Conservation (phyloP, 805 yeast genomes). For the Candida berthetii region DNA sequence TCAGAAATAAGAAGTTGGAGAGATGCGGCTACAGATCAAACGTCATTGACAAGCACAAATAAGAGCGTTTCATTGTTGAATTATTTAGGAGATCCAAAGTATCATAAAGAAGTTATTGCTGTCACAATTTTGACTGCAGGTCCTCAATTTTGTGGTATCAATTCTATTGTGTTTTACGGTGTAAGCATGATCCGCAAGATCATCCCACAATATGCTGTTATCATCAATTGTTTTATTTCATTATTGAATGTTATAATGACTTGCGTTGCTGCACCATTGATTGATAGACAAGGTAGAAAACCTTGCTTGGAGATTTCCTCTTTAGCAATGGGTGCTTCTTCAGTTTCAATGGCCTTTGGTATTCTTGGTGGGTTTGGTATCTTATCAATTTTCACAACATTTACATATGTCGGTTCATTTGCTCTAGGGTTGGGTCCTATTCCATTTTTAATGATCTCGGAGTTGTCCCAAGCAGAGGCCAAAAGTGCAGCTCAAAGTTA, state of each 20-base stretch:
- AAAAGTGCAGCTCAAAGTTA: constrained; percentile 86
- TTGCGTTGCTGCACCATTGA: constrained; percentile 60
- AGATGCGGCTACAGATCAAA: constrained; percentile 16
- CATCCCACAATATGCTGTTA: constrained; percentile 65
- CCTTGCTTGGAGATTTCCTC: constrained; percentile 66
- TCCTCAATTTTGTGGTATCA: constrained; percentile 92
- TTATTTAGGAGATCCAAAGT: constrained; percentile 48
- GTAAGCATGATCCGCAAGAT: constrained; percentile 71
- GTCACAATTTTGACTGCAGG: constrained; percentile 71
- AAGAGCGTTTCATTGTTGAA: constrained; percentile 21
- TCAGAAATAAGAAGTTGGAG: constrained; percentile 11
- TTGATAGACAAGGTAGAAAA: constrained; percentile 74
- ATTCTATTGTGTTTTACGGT: constrained; percentile 90
- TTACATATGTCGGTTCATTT: constrained; percentile 74
- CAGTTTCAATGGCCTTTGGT: constrained; percentile 62
- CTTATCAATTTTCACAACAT: constrained; percentile 56
- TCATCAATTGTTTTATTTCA: constrained; percentile 73
- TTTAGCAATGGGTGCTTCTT: constrained; percentile 57
- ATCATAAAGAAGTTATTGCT: constrained; percentile 51
- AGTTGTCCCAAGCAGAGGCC: constrained; percentile 77
- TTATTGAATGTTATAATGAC: constrained; percentile 72
- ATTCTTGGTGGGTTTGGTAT: constrained; percentile 41
- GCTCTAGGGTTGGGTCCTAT: constrained; percentile 95
- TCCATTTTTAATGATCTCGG: constrained; percentile 84
- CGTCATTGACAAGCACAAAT: constrained; percentile 13